Evolutionary conservation across 805 yeast species (phyloP).

Genomic region (Yarrowia keelungensis): DNA sequence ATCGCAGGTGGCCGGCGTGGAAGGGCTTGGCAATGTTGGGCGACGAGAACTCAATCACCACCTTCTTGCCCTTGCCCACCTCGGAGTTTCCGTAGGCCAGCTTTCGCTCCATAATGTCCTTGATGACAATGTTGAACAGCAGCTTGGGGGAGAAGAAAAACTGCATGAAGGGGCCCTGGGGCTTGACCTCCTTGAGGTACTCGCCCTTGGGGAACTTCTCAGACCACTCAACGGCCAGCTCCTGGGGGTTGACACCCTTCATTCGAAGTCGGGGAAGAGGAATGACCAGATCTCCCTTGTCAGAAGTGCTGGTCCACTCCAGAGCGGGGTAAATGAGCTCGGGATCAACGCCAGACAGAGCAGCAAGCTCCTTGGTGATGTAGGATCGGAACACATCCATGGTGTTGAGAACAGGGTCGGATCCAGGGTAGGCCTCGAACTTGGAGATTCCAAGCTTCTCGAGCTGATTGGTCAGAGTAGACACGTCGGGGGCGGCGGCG

Average conservation of each 20-base stretch:
- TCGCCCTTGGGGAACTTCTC: slow-evolving; percentile 74
- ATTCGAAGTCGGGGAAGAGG: slow-evolving; percentile 91
- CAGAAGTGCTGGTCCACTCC: slow-evolving; percentile 84
- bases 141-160: slow-evolving; percentile 77
- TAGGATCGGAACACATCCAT: slow-evolving; percentile 90
- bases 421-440: slow-evolving; percentile 53
- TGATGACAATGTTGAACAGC: slow-evolving; percentile 70
- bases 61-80: slow-evolving; percentile 71
- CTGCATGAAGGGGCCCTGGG: slow-evolving; percentile 91
- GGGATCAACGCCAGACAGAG: slow-evolving; percentile 74
- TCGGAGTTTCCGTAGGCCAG: slow-evolving; percentile 75
- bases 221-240: slow-evolving; percentile 78
- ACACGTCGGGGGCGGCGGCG: slow-evolving; percentile 30
- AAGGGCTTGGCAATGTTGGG: slow-evolving; percentile 99
- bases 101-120: slow-evolving; percentile 68
- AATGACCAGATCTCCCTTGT: slow-evolving; percentile 89
- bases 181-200: slow-evolving; percentile 70
- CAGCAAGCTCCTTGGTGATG: slow-evolving; percentile 77
- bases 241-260: slow-evolving; percentile 83
- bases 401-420: slow-evolving; percentile 79
- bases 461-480: slow-evolving; percentile 4
- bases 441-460: slow-evolving; percentile 40
- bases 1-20: slow-evolving; percentile 98
- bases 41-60: slow-evolving; percentile 89
- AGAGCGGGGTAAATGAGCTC: slow-evolving; percentile 78